Base-by-base conservation (phyloP, 352 stramenopile genomes). In the Globisporangium canariense region DNA sequence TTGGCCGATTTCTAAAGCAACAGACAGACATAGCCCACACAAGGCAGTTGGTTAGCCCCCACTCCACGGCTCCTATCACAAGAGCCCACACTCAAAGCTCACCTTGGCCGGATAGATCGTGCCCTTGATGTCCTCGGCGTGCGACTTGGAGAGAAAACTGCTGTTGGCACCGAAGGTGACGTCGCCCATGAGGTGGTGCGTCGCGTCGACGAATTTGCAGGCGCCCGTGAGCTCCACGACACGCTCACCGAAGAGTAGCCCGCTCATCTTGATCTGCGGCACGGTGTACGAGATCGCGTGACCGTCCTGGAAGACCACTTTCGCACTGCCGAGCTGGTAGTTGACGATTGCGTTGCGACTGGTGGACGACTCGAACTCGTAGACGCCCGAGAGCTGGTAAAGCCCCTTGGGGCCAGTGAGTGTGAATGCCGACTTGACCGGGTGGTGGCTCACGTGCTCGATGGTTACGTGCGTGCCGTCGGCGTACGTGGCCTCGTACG, bases 181-280 rank as follows among this genome's bases (percentile, higher is more conserved):
- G 25, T 90, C 79, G 2, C 75, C 79, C 10, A 73, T 61, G 6
- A 93, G 75, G 3, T 68, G 51, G 38, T 86, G 73, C 8, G 51
- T 32, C 0, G 58, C 38, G 67, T 93, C 81, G 14, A 78, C 70
- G 32, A 93, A 91, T 22, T 70, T 76, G 25, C 75, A 77, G 1
- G 68, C 55, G 55, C 83, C 83, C 3, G 74, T 71, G 45, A 90
- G 81, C 63, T 91, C 83, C 14, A 93, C 82, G 25, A 90, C 73
- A 6, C 81, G 83, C 18, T 93, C 81, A 2, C 83, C 83, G 13
- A 91, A 79, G 32, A 93, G 65, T 18, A 93, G 64, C 4, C 83
- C 83, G 47, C 73, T 88, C 81, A 91, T 90, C 76, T 90, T 92
- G 72, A 93, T 88, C 64, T 93, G 80, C 16, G 83, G 81, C 59